Evolutionary conservation across 352 stramenopile genomes (phyloP), one percentile per base, ranked within the genome.

Genomic region (Phytopythium montanum): DNA sequence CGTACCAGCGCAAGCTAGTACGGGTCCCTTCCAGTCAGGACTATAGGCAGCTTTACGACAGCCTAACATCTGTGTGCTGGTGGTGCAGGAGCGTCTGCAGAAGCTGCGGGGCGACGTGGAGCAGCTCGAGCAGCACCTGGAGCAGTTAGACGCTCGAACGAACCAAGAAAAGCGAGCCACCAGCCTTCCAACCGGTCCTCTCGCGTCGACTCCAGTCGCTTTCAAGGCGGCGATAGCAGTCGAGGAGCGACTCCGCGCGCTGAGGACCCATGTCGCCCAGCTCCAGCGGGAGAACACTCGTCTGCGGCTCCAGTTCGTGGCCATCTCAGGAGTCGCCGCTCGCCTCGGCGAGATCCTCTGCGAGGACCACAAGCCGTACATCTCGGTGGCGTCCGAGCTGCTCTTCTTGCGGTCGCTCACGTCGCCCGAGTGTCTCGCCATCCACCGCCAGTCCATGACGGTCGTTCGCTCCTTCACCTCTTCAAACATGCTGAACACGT

Each of bases 1-100:
- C 33, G 8, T 57, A 57, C 51, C 51, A 57, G 26, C 34, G 51
- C 33, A 57, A 57, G 33, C 23, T 57, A n/a, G 33, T 48, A 12
- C 31, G 36, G 8, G n/a, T n/a, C n/a, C n/a, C n/a, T 2, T n/a
- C 13, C 25, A 25, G 10, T 16, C 19, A 19, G 10, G 16, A 13
- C 31, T 36, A 10, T 36, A 36, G 31, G 12, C 5, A 36, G 31
- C 31, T 2, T 36, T 36, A 36, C 31, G 8, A 10, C 1, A 36
- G 31, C 7, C 31, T 36, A 19, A 41, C 14, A 3, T 13, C n/a
- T n/a, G 34, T 41, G 14, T 1, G 6, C 5, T 41, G 34, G 6
- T 41, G 34, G 9, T 41, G 16, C 8, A 55, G 49, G 28, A 6
- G 29, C 26, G 49, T 16, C 49, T 49, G 3, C 21, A 41, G 18